Evolutionary conservation across 2,329 filamentous ascomycete genomes (phyloP), one percentile per base, ranked within the genome.

Genomic region (Thelonectria blattea): DNA sequence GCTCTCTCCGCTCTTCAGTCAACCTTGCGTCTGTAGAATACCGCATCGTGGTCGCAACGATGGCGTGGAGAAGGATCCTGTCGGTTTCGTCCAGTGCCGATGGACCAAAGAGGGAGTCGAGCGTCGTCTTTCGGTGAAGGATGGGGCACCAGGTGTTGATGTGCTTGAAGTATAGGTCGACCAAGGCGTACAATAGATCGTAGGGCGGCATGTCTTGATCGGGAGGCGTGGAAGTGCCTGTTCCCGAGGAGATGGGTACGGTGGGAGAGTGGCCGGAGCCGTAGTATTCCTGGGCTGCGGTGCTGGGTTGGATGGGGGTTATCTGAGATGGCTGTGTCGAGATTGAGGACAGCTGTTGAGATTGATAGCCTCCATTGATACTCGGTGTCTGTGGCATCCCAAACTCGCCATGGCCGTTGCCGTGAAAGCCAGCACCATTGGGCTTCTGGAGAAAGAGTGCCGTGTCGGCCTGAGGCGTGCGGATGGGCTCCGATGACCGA

Each of bases 61-160:
- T 96, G 5, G 93, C 90, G 74, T 96, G 92, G 6, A 97, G 80
- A 14, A 97, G 80, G 56, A 96, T 90, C 43, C 90, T 85, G 72
- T 97, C 93, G 2, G 90, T 88, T 75, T 96, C 91, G 39, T 93
- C 90, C 2, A 95, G 79, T 1, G 88, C 85, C 0, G 88, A 86
- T 1, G 89, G 86, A 0, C 92, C 92, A 67, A 97, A 97, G 0
- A 97, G 81, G 0, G 88, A 87, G 68, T 96, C 91, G 9, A 97
- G 76, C 0, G 92, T 96, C 4, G 90, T 88, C 70, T 91, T 88
- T 20, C 92, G 87, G 75, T 97, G 92, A n/a, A 97, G 80, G 22
- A 97, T 95, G 0, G 93, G 93, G 72, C 92, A 96, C 89, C 90
- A 93, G 0, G 89, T 90, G 70, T 92, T 92, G 72, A 92, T 86